These are phyloP conservation scores for Tylopilus sp. DNA, from an alignment of 1,284 basidiomycete genomes.

Conservation along the genomic window DNA sequence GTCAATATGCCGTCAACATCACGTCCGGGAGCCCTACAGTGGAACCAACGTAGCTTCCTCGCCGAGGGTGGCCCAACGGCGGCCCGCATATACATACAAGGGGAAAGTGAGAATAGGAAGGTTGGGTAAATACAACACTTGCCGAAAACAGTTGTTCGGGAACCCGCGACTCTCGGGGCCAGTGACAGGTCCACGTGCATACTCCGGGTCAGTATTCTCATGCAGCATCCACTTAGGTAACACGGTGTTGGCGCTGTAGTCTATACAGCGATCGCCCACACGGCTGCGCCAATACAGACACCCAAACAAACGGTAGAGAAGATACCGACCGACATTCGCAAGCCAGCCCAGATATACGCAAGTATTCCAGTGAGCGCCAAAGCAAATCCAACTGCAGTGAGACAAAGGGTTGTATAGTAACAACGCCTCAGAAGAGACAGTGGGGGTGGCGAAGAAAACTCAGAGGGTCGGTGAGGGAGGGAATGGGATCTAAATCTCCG, in stretches of 20 bases:
- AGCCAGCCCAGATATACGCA: constrained; percentile 22
- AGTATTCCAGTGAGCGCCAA: constrained; percentile 28
- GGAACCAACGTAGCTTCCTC: background rate
- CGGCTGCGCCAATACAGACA: constrained; percentile 12
- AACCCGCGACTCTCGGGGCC: background rate
- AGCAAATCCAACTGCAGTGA: constrained; percentile 25
- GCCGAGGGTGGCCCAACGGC: background rate
- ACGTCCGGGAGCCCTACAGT: background rate
- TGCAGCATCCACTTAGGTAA: background rate
- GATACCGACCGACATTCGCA: constrained; percentile 25
- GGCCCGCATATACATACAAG: constrained; percentile 6
- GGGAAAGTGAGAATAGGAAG: constrained; percentile 8
- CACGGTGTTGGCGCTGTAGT: constrained; percentile 1
- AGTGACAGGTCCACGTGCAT: background rate
- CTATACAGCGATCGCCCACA: constrained; percentile 27
- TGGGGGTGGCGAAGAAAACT: constrained; percentile 10
- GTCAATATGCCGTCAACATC: background rate
- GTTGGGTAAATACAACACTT: constrained; percentile 10
- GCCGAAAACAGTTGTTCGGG: background rate
- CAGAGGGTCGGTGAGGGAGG: background rate
- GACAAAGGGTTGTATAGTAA: constrained; percentile 25
- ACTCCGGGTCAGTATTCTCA: background rate
- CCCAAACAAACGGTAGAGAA: constrained; percentile 27
- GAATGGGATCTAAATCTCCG: constrained; percentile 1
- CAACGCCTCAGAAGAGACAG: constrained; percentile 23